Evolutionary conservation across 139 green algal genomes (phyloP), one percentile per base, ranked within the genome.

Genomic region (Edaphochlamys debaryana): DNA sequence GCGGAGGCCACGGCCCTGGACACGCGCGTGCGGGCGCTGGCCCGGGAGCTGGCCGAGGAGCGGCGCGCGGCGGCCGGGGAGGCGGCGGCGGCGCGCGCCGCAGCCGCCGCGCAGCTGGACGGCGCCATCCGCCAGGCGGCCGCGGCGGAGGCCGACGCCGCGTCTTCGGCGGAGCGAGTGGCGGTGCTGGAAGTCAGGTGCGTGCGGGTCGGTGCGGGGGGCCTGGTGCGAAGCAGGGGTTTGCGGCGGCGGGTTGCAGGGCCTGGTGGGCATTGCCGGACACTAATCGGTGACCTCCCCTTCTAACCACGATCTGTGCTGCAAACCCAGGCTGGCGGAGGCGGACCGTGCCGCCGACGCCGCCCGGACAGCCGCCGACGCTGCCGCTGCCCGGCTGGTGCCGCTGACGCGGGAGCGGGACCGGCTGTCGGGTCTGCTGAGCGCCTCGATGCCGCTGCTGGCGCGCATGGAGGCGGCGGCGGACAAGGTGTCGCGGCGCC

Each of bases 21-120:
- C 34, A 50, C 62, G 38, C 76, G 63, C 22, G 76, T 82, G 27
- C 41, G 41, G 32, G 76, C 42, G 30, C 62, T 82, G 23, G 34
- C 42, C 1, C 34, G 63, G 3, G 76, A 82, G 32, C 76, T 82
- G 40, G 76, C 67, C 20, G 76, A 82, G 76, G 76, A 82, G 62
- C 76, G 76, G 11, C 30, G 42, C 32, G 42, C 32, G 32, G 76
- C 62, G 19, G 0, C 30, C 32, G 63, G 20, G 60, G 62, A 62
- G 32, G 62, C 67, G 62, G 76, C 42, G 63, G n/a, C 76, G 42
- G 62, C 76, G 34, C n/a, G 62, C 17, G 42, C n/a, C 30, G 36
- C 76, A 2, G 25, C 62, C 34, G 76, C 62, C 6, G 41, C 34
- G 45, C 76, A 74, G 45, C 76, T 82, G 76, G 76, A 73, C 41